Conservation (phyloP, 345 rosid species). For the Sapria himalayana region DNA sequence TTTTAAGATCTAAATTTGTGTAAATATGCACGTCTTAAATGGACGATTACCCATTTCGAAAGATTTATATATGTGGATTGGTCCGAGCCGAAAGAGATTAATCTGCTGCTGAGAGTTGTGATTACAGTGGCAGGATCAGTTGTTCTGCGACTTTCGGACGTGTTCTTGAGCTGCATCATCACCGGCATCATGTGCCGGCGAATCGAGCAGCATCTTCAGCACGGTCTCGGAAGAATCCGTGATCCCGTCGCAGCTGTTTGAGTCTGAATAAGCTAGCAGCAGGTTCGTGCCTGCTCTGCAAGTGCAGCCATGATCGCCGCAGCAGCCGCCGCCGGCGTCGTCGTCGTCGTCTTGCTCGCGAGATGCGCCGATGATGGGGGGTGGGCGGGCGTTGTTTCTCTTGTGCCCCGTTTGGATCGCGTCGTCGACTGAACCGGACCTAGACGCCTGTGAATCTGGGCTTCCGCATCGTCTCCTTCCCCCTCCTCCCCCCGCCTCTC, state of each 20-base stretch:
- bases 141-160: too few relatives aligned
- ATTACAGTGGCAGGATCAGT: too few relatives aligned
- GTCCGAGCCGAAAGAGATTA: too few relatives aligned
- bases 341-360: conserved; percentile 7
- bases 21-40: too few relatives aligned
- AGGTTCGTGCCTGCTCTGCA: conserved; percentile 5
- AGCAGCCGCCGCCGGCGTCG: not conserved
- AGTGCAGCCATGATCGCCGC: conserved; percentile 6
- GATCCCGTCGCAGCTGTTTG: conserved; percentile 12
- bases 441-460: conserved; percentile 4
- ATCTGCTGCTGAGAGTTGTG: too few relatives aligned
- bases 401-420: conserved; percentile 3
- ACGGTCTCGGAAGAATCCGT: conserved; percentile 12
- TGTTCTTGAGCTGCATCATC: too few relatives aligned
- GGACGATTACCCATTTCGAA: too few relatives aligned
- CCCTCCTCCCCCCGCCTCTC: conserved; percentile 4
- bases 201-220: conserved; percentile 11
- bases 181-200: too few relatives aligned
- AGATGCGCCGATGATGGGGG: not conserved
- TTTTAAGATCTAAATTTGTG: too few relatives aligned
- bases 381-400: not conserved
- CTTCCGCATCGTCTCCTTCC: conserved; percentile 4
- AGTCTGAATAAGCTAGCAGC: conserved; percentile 9
- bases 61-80: too few relatives aligned
- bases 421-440: conserved; percentile 4